phyloP scores from a whole-genome alignment of 345 rosid genomes.

The Pugionium dolabratum region DNA sequence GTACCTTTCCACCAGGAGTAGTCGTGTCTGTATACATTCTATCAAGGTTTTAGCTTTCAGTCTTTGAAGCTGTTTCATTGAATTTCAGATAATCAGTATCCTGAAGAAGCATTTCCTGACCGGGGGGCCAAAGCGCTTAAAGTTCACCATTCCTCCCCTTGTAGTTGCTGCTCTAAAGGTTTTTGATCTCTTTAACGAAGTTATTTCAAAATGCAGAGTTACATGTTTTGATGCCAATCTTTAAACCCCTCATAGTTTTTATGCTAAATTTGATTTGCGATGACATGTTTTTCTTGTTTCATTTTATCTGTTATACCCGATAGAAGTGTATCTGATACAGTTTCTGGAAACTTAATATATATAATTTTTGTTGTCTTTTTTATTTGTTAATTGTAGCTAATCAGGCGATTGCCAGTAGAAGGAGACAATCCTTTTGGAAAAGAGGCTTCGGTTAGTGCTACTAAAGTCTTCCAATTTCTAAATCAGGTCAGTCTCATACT shows the following conservation, averaged over 20 bases:
- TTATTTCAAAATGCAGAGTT: conserved; percentile 12
- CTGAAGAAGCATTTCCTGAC: conserved; percentile 74
- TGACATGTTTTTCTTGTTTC: conserved; percentile 26
- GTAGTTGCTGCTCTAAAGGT: conserved; percentile 89
- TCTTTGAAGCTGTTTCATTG: conserved; percentile 25
- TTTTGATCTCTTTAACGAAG: conserved; percentile 39
- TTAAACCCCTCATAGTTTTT: neutral
- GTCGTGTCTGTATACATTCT: conserved; percentile 15
- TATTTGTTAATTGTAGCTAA: conserved; percentile 51
- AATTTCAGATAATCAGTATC: conserved; percentile 73
- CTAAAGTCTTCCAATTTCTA: conserved; percentile 87
- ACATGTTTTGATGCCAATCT: conserved; percentile 3
- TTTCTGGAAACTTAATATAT: neutral
- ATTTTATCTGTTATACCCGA: conserved; percentile 12
- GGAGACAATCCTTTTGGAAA: conserved; percentile 92
- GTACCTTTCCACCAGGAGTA: conserved; percentile 15
- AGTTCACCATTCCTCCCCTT: conserved; percentile 94
- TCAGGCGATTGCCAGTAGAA: conserved; percentile 80
- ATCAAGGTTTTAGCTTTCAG: conserved; percentile 23
- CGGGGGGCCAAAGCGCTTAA: conserved; percentile 90
- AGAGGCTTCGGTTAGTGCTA: conserved; percentile 71
- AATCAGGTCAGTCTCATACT: conserved; percentile 60
- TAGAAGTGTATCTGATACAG: conserved; percentile 23
- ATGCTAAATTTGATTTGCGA: conserved; percentile 16
- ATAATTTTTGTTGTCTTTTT: neutral